A percentile compares a stretch with the other conserved stretches of the same genome.
These are phyloP conservation scores for Wickerhamomyces kurtzmanii DNA, from an alignment of 805 yeast genomes.

Conservation along the genomic window DNA sequence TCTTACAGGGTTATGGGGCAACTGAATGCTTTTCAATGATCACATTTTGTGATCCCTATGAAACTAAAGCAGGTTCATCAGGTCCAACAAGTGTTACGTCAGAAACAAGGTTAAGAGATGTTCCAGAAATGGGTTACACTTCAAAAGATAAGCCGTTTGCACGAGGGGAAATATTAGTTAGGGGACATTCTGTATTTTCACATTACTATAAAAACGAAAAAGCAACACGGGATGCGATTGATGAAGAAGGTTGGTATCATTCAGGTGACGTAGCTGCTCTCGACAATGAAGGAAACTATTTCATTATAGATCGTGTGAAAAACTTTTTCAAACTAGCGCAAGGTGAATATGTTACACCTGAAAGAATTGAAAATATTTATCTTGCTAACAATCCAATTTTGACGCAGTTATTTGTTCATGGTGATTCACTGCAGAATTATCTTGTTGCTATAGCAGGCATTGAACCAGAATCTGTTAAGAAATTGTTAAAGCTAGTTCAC, in stretches of 20 bases:
- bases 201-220: constrained; percentile 13
- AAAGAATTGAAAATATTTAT: constrained; percentile 50
- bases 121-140: constrained; percentile 39
- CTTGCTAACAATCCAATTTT: constrained; percentile 29
- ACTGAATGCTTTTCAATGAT: constrained; percentile 50
- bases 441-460: constrained; percentile 48
- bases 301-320: constrained; percentile 53
- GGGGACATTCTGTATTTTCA: constrained; percentile 39
- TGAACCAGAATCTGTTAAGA: constrained; percentile 22
- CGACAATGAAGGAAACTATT: constrained; percentile 34
- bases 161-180: constrained; percentile 40
- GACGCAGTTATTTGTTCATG: constrained; percentile 43
- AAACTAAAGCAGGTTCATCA: constrained; percentile 31
- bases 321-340: constrained; percentile 51
- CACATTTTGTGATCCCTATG: constrained; percentile 23
- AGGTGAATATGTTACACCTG: constrained; percentile 54
- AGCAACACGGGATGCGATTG: constrained; percentile 20
- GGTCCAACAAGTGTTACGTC: constrained; percentile 38
- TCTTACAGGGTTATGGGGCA: constrained; percentile 51
- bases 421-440: constrained; percentile 37
- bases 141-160: constrained; percentile 18
- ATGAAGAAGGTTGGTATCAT: constrained; percentile 41
- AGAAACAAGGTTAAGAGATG: constrained; percentile 42
- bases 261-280: constrained; percentile 47
- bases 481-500: background rate